Conservation (phyloP, 768 basidiomycete species). For the Xerocomellus intermedius region DNA sequence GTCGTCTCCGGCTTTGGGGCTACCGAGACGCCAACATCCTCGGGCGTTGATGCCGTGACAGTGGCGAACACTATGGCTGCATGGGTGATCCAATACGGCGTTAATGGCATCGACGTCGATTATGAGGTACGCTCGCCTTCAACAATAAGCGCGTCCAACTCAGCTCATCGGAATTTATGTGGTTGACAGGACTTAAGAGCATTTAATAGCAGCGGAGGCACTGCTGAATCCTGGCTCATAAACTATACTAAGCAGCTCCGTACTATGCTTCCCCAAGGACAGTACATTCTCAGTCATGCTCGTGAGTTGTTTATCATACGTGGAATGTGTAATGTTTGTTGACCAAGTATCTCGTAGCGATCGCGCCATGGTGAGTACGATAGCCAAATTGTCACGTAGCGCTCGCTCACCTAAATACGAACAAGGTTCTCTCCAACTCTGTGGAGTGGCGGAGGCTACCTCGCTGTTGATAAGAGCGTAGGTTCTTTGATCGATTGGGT, state of each 20-base stretch:
- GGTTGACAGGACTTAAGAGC: slow-evolving; percentile 31
- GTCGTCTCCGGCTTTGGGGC: slow-evolving; percentile 58
- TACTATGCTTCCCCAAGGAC: slow-evolving; percentile 29
- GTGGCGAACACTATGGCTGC: slow-evolving; percentile 44
- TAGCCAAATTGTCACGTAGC: neutral
- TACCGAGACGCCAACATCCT: slow-evolving; percentile 40
- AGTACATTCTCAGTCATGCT: slow-evolving; percentile 36
- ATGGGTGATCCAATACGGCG: slow-evolving; percentile 45
- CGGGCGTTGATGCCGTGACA: slow-evolving; percentile 37
- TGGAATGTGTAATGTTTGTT: neutral
- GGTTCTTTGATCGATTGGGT: slow-evolving; percentile 48
- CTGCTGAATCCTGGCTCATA: slow-evolving; percentile 36
- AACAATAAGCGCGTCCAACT: neutral
- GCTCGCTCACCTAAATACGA: neutral
- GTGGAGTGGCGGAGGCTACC: slow-evolving; percentile 35
- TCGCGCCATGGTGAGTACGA: slow-evolving; percentile 18
- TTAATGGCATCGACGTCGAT: slow-evolving; percentile 56
- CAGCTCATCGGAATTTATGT: neutral
- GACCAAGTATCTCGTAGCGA: slow-evolving; percentile 4
- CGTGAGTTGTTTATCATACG: slow-evolving; percentile 21
- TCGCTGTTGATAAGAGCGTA: slow-evolving; percentile 34
- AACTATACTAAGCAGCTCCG: slow-evolving; percentile 33
- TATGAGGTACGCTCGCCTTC: slow-evolving; percentile 38
- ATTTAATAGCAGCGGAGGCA: slow-evolving; percentile 35
- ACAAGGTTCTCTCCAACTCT: slow-evolving; percentile 20